Conservation (phyloP, 2,329 filamentous ascomycete genomes). For the Colletotrichum theobromicola region DNA sequence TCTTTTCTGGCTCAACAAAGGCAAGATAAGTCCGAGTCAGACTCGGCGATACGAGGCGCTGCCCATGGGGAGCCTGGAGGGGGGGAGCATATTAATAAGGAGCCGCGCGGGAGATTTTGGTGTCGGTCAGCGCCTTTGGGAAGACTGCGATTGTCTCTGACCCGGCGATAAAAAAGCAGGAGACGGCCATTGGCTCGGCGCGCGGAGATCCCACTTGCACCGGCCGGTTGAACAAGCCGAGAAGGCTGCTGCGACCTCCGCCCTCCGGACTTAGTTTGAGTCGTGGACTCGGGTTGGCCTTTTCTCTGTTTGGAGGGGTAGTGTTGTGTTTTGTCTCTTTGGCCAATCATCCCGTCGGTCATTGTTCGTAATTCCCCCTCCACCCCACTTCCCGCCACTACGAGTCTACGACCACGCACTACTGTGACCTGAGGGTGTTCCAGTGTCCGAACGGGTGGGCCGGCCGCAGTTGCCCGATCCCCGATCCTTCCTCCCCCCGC, state of each 20-base stretch:
- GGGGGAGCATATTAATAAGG: constrained; percentile 5
- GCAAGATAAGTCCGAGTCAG: not conserved
- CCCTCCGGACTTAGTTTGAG: not conserved
- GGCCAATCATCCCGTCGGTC: not conserved
- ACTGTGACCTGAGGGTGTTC: not conserved
- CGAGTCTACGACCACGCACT: not conserved
- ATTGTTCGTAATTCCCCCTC: not conserved
- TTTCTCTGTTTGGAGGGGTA: not conserved
- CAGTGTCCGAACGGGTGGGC: constrained; percentile 11
- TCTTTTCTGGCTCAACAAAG: not conserved
- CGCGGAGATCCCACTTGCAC: not conserved
- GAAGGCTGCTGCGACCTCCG: not conserved
- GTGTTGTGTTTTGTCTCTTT: not conserved
- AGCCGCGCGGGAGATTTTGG: constrained; percentile 9
- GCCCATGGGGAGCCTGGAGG: not conserved
- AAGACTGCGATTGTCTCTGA: not conserved
- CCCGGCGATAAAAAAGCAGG: not conserved
- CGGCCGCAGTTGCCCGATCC: not conserved
- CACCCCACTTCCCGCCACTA: constrained; percentile 16
- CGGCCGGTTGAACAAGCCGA: not conserved
- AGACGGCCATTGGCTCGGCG: constrained; percentile 4
- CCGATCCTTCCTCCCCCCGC: not conserved
- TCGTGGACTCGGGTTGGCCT: not conserved
- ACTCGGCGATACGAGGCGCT: constrained; percentile 9
- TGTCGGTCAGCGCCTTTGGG: not conserved